These are phyloP conservation scores for Triangularia setosa DNA, from an alignment of 2,329 filamentous ascomycete genomes.

Conservation along the genomic window DNA sequence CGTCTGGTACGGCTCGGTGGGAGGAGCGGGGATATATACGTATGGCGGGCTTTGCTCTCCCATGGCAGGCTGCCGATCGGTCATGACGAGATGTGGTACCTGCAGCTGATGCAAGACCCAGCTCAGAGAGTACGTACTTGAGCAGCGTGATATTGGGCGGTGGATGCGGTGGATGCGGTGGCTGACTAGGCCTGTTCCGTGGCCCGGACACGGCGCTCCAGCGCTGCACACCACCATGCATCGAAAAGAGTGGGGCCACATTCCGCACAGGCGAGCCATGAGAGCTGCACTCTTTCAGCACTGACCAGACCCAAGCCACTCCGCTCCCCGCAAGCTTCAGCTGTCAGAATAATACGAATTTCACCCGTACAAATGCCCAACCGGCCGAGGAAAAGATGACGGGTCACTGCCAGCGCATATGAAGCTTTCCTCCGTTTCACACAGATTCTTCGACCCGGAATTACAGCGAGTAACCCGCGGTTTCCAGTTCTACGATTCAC, in stretches of 20 bases:
- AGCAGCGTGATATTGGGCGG: neutral
- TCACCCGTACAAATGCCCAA: neutral
- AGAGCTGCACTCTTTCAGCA: constrained; percentile 1
- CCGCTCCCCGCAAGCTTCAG: neutral
- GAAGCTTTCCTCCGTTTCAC: neutral
- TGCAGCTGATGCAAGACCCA: constrained; percentile 1
- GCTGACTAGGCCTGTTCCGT: constrained; percentile 5
- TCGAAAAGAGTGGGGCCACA: neutral
- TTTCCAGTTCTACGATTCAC: neutral
- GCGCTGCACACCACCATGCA: constrained; percentile 4
- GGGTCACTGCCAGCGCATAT: neutral
- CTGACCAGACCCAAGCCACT: constrained; percentile 5
- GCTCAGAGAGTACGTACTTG: neutral
- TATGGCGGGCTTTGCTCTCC: neutral
- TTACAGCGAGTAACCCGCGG: neutral
- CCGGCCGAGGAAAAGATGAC: neutral
- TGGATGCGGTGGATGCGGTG: constrained; percentile 5
- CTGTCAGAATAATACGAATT: constrained; percentile 7
- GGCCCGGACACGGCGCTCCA: neutral
- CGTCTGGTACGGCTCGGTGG: neutral
- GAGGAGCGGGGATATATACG: neutral
- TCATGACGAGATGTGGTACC: constrained; percentile 12
- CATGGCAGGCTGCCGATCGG: constrained; percentile 7
- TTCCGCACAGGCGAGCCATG: neutral
- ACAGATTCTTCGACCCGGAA: neutral